Base-by-base conservation (phyloP, 768 basidiomycete species). In the Boletellus sp. region DNA sequence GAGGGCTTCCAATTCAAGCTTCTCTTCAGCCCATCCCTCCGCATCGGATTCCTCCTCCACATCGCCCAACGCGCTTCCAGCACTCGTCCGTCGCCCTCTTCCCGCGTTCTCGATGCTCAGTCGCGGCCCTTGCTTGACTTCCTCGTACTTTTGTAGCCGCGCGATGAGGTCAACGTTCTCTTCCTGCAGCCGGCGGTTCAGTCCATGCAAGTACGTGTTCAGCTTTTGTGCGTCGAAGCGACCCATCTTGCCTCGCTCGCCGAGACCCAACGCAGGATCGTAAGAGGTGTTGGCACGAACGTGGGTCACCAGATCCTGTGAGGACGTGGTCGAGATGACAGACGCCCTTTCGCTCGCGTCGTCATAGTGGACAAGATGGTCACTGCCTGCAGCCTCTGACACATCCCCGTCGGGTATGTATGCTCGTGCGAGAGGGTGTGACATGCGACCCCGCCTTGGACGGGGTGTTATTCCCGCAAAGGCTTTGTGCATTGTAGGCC, bases 171-270 rank as follows among this genome's bases (percentile, higher is more conserved):
- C 68, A 61, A 90, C 78, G 62, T 94, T 94, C 72, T 95, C 93
- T 64, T 92, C 87, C 57, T 90, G 87, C 47, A 95, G 64, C 48
- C 85, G 77, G 38, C 84, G 73, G 66, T 95, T 95, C 44, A 95
- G 73, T 10, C 86, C 84, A 67, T 94, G 90, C 60, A 95, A 67
- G 65, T 95, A 94, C 11, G 78, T 75, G 52, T 95, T 94, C 55
- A 95, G 68, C 68, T 93, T 95, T 16, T 78, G 78, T 3, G 87
- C 87, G 64, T 94, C 90, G 69, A 93, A 93, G 24, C 85, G 74
- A 15, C 85, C 84, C 26, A 90, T 79, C 16, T 83, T 86, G 22
- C 78, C 80, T 22, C 78, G 78, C 6, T 78, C 76, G 9, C 82
- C 85, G 41, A 86, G 81, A 13, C 87, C 88, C 63, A 90, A 81